Evolutionary conservation across 495 filamentous ascomycete genomes (phyloP).

Genomic region (Lentithecium fluviatile): DNA sequence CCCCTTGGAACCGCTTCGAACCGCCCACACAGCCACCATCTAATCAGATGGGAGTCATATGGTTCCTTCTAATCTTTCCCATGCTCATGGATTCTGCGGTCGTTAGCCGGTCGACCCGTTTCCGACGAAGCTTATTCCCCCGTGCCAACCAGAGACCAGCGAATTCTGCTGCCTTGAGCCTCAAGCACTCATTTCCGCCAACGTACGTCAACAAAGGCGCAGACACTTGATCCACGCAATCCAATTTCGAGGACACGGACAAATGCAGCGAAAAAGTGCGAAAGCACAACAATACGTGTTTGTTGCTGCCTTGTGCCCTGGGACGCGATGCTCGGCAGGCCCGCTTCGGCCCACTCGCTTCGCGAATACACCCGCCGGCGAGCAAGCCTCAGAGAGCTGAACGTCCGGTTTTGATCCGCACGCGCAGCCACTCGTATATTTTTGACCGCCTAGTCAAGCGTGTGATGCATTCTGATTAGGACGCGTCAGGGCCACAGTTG

Average conservation of each 20-base stretch:
- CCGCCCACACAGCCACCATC: slow-evolving; percentile 10
- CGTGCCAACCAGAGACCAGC: slow-evolving; percentile 14
- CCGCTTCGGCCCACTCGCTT: not conserved
- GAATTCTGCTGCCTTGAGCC: slow-evolving; percentile 32
- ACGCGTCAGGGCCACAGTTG: slow-evolving; percentile 20
- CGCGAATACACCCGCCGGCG: slow-evolving; percentile 2
- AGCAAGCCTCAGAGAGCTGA: slow-evolving; percentile 10
- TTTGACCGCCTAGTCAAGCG: slow-evolving; percentile 14
- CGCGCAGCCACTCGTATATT: slow-evolving; percentile 14
- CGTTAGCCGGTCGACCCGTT: slow-evolving; percentile 8
- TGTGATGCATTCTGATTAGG: slow-evolving; percentile 25
- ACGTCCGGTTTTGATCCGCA: slow-evolving; percentile 3
- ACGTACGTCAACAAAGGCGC: slow-evolving; percentile 12
- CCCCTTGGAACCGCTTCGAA: slow-evolving; percentile 7
- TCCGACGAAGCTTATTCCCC: not conserved
- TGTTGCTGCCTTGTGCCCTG: not conserved
- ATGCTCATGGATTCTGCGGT: slow-evolving; percentile 2
- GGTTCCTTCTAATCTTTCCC: slow-evolving; percentile 4
- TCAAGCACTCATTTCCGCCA: slow-evolving; percentile 4
- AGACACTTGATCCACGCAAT: slow-evolving; percentile 10
- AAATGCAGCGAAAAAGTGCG: not conserved
- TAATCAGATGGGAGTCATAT: slow-evolving; percentile 23
- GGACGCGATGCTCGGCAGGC: not conserved
- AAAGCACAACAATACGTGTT: not conserved
- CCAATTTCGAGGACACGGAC: not conserved